Evolutionary conservation across 2,329 filamentous ascomycete genomes (phyloP), one percentile per base, ranked within the genome.

Genomic region (Xylariaceae sp.): DNA sequence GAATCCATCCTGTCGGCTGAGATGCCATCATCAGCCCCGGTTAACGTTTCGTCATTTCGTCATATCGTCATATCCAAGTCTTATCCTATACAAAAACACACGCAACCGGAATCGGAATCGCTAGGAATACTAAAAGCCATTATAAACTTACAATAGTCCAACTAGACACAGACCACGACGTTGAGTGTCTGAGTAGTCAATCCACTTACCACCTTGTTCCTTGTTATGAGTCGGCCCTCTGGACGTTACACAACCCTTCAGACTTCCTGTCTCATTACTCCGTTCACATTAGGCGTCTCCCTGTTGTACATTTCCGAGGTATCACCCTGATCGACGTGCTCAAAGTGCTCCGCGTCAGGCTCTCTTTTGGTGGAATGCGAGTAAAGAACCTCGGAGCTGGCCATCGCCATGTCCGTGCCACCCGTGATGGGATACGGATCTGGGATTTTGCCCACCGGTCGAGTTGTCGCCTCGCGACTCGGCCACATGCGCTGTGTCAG

Each of bases 401-500:
- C 39, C 5, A 23, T 43, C 27, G 6, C 24, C 13, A 40, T 47
- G 13, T n/a, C 13, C 6, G 32, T 18, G 10, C 24, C 32, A 26
- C 24, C 30, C 8, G 49, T 29, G 23, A 56, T 43, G 20, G 52
- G 45, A n/a, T 50, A 50, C 4, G 50, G 50, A 41, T 57, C 48
- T 2, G 48, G 50, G 15, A 36, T 15, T 7, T 35, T 36, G 13
- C 15, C 24, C 4, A 16, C 10, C 18, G 35, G 32, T 35, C 11
- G 44, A 27, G n/a, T 44, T 20, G 13, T 43, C 8, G 37, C 46
- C 18, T 62, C 58, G 21, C 55, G 41, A 1, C 29, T 39, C 10
- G 60, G 58, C 60, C 58, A 61, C 10, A 60, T 41, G 30, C 58
- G 53, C 30, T 62, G 50, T 6, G 60, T 35, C n/a, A 55, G 3